These are phyloP conservation scores for Didymella glomerata DNA, from an alignment of 2,329 filamentous ascomycete species.

Conservation along the genomic window DNA sequence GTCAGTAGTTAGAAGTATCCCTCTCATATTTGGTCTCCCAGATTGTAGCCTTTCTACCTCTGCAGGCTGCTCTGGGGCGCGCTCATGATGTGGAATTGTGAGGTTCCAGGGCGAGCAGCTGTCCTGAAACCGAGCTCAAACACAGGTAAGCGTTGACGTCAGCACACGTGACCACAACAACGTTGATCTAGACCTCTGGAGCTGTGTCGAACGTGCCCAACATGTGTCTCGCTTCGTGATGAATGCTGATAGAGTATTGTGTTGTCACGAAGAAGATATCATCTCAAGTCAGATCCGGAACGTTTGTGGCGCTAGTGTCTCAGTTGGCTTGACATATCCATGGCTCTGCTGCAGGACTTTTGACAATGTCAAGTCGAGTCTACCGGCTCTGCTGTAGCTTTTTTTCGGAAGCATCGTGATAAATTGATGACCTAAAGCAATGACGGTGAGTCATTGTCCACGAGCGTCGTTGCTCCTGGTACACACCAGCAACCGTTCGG, in stretches of 20 bases:
- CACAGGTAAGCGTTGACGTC: conserved; percentile 1
- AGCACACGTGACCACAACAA: conserved; percentile 4
- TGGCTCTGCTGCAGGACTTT: not conserved
- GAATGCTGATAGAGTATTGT: not conserved
- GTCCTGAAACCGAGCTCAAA: conserved; percentile 20
- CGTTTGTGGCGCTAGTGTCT: not conserved
- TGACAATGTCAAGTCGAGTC: not conserved
- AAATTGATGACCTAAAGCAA: not conserved
- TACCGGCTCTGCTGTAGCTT: not conserved
- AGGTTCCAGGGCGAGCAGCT: not conserved
- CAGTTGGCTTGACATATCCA: not conserved
- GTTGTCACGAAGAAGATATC: not conserved
- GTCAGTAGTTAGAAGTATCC: not conserved
- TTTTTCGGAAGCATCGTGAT: not conserved
- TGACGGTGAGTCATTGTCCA: not conserved
- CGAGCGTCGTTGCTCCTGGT: not conserved
- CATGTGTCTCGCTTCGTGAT: not conserved
- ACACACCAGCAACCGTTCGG: too few relatives aligned
- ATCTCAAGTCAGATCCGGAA: not conserved
- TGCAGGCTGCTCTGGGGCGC: not conserved
- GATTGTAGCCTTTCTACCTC: too few relatives aligned
- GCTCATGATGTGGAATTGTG: not conserved
- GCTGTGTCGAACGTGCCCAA: not conserved
- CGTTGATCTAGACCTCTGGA: not conserved
- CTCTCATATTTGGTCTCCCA: not conserved